phyloP scores from a whole-genome alignment of 306 rosid genomes.

The Cucurbita maxima region DNA sequence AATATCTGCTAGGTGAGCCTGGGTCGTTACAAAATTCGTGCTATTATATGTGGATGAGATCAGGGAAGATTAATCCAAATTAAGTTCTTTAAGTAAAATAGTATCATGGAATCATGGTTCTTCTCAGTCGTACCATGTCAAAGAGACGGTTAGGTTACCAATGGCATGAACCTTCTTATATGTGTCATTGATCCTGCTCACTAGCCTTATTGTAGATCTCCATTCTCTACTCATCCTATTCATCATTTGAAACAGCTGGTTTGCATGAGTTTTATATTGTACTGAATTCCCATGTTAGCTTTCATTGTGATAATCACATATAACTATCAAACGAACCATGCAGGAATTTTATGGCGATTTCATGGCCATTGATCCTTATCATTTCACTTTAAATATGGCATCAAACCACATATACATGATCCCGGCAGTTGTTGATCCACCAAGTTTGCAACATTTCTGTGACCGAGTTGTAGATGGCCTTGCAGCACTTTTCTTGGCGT shows the following conservation, averaged over 20 bases:
- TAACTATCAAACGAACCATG: constrained; percentile 20
- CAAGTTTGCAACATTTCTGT: constrained; percentile 49
- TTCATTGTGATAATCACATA: not conserved
- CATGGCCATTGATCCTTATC: constrained; percentile 74
- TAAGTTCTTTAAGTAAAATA: not conserved
- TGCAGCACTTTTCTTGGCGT: constrained; percentile 67
- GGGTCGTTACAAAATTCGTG: not conserved
- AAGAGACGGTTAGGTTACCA: not conserved
- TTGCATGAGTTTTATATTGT: not conserved
- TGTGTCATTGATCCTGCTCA: not conserved
- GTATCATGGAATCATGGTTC: not conserved
- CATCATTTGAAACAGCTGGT: not conserved
- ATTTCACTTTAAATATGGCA: constrained; percentile 66
- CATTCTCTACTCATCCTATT: not conserved
- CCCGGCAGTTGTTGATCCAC: constrained; percentile 81
- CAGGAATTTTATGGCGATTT: constrained; percentile 92
- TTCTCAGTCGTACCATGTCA: not conserved
- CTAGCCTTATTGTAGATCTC: constrained; percentile 1
- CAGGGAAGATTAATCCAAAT: not conserved
- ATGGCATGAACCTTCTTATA: not conserved
- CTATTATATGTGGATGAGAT: not conserved
- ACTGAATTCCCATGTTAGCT: not conserved
- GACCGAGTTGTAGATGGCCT: constrained; percentile 77
- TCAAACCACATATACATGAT: constrained; percentile 74
- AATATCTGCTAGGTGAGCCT: no score